Conservation (phyloP, 306 rosid species). For the Betula pendula region DNA sequence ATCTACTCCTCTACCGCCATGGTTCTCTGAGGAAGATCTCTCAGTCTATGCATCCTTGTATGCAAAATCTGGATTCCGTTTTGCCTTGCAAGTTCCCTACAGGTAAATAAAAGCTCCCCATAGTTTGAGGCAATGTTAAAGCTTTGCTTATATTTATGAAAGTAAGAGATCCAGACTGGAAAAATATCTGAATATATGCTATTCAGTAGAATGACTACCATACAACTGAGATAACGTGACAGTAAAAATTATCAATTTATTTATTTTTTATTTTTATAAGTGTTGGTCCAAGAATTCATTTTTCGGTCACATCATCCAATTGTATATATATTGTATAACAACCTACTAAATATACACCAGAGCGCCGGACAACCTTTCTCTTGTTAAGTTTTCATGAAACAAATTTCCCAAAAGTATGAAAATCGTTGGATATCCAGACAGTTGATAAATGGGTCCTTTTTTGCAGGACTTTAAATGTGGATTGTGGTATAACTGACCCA, state of each 20-base stretch:
- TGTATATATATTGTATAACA: too few relatives aligned
- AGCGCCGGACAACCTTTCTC: too few relatives aligned
- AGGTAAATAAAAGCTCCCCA: slow-evolving; percentile 30
- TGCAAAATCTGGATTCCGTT: slow-evolving; percentile 59
- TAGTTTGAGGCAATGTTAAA: background rate
- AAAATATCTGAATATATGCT: too few relatives aligned
- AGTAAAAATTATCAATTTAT: too few relatives aligned
- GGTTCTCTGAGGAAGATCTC: slow-evolving; percentile 65
- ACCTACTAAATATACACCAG: too few relatives aligned
- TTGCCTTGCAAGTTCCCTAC: slow-evolving; percentile 55
- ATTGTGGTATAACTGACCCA: slow-evolving; percentile 50
- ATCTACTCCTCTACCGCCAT: slow-evolving; percentile 48
- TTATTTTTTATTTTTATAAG: too few relatives aligned
- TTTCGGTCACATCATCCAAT: too few relatives aligned
- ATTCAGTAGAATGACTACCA: too few relatives aligned
- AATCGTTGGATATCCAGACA: background rate
- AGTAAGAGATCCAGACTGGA: background rate
- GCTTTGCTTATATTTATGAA: background rate
- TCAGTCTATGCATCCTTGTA: slow-evolving; percentile 51
- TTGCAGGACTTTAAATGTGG: slow-evolving; percentile 41
- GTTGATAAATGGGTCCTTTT: background rate
- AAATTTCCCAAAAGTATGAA: background rate
- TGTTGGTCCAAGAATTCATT: too few relatives aligned
- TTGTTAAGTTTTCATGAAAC: background rate
- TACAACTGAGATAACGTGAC: too few relatives aligned